Evolutionary conservation across 805 yeast genomes (phyloP).

Genomic region (Blastobotrys americana): DNA sequence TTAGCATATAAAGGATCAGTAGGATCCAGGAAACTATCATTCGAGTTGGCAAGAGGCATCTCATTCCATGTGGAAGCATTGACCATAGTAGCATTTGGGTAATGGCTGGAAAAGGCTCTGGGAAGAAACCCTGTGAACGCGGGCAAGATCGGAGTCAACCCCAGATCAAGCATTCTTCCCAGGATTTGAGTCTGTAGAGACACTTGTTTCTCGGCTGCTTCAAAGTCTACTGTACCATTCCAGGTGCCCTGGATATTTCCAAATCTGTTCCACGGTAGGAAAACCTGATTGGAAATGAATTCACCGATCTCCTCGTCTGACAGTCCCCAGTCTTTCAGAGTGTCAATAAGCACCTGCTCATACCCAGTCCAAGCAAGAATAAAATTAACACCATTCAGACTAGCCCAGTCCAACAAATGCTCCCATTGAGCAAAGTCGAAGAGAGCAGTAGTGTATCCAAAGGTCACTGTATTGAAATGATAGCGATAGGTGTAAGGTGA

Average conservation of each 20-base stretch:
- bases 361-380: constrained; percentile 16
- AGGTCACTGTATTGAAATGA: constrained; percentile 15
- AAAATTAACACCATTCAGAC: constrained; percentile 11
- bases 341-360: constrained; percentile 13
- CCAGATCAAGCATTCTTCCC: constrained; percentile 12
- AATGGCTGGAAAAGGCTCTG: neutral
- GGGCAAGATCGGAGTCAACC: constrained; percentile 15
- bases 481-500: constrained; percentile 11
- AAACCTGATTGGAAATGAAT: constrained; percentile 11
- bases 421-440: constrained; percentile 14
- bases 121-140: constrained; percentile 16
- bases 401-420: constrained; percentile 14
- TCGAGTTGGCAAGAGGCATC: constrained; percentile 9
- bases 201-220: constrained; percentile 4
- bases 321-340: constrained; percentile 8
- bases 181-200: constrained; percentile 9
- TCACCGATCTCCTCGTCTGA: constrained; percentile 6
- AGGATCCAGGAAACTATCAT: constrained; percentile 14
- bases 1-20: constrained; percentile 11
- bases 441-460: constrained; percentile 15
- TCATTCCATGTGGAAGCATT: constrained; percentile 9
- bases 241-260: constrained; percentile 16
- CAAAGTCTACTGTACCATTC: constrained; percentile 12
- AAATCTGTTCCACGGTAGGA: constrained; percentile 15
- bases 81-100: constrained; percentile 11